Percentiles rank a stretch among this genome's conserved stretches.
These are phyloP conservation scores for Candida incommunis DNA, from an alignment of 805 yeast species.

Conservation along the genomic window DNA sequence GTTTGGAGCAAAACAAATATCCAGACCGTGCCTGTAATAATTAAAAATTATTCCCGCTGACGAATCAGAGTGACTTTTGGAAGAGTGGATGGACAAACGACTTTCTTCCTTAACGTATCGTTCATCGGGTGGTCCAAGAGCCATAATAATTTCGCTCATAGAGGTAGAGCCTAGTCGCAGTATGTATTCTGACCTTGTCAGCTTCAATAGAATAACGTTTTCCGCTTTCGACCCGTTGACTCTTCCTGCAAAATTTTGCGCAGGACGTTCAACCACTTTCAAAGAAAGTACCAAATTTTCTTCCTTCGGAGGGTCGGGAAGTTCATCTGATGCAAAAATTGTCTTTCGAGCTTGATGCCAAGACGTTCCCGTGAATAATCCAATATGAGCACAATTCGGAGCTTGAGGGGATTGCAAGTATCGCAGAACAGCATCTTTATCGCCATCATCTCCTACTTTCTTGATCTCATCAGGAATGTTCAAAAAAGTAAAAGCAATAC, in stretches of 20 bases:
- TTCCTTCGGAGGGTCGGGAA: neutral
- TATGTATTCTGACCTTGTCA: neutral
- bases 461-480: constrained; percentile 11
- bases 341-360: constrained; percentile 12
- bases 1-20: constrained; percentile 32
- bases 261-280: too few relatives aligned
- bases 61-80: constrained; percentile 8
- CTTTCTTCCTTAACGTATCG: constrained; percentile 32
- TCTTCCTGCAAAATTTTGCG: too few relatives aligned
- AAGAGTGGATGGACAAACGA: constrained; percentile 30
- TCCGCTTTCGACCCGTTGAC: neutral
- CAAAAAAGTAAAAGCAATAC: constrained; percentile 36
- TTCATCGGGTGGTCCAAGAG: constrained; percentile 45
- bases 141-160: constrained; percentile 34
- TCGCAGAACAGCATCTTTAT: constrained; percentile 19
- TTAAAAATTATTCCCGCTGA: constrained; percentile 21
- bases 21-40: constrained; percentile 41
- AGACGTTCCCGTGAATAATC: constrained; percentile 12
- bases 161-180: constrained; percentile 26
- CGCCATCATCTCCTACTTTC: neutral
- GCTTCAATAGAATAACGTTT: neutral
- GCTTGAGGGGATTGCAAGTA: constrained; percentile 12
- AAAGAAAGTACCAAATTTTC: neutral
- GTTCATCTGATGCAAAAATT: constrained; percentile 5
- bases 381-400: constrained; percentile 11